A percentile compares a stretch with the other conserved stretches of the same genome.
Evolutionary conservation across 768 basidiomycete genomes (phyloP).

Genomic region (Leucosporidium yakuticum): DNA sequence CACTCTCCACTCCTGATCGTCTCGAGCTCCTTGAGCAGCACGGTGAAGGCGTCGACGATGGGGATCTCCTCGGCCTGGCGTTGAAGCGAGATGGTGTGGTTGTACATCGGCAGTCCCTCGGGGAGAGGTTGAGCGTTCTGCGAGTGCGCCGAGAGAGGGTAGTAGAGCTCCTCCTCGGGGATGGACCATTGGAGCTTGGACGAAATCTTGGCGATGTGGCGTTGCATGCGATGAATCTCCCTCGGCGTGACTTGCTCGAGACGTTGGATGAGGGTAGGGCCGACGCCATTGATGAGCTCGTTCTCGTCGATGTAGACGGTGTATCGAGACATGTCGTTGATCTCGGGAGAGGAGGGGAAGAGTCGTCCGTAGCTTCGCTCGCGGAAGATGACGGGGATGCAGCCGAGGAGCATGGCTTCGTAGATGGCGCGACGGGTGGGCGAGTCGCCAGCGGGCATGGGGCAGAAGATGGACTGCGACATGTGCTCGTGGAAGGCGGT

Average conservation of each 20-base stretch:
- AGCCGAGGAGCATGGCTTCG: conserved; percentile 32
- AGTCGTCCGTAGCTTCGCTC: conserved; percentile 28
- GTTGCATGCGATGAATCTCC: conserved; percentile 20
- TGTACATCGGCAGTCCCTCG: conserved; percentile 3
- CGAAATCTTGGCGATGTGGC: conserved; percentile 20
- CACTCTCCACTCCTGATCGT: conserved; percentile 23
- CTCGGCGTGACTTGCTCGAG: conserved; percentile 13
- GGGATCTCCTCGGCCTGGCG: background rate
- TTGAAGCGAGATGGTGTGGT: conserved; percentile 2
- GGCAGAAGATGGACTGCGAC: conserved; percentile 29
- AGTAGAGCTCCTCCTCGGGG: conserved; percentile 15
- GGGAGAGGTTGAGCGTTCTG: background rate
- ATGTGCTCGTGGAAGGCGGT: conserved; percentile 32
- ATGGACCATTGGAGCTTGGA: conserved; percentile 21
- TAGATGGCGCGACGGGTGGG: conserved; percentile 30
- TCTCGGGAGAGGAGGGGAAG: conserved; percentile 29
- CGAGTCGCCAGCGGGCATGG: conserved; percentile 30
- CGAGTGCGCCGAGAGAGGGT: background rate
- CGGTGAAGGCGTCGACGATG: conserved; percentile 23
- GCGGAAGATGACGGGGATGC: conserved; percentile 36
- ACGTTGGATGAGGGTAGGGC: conserved; percentile 18
- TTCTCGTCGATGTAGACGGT: conserved; percentile 32
- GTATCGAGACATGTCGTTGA: conserved; percentile 31
- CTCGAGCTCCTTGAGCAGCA: conserved; percentile 24
- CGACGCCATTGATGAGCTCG: conserved; percentile 18